Base-by-base conservation (phyloP, 352 stramenopile genomes). In the Peronosclerospora sorghi region DNA sequence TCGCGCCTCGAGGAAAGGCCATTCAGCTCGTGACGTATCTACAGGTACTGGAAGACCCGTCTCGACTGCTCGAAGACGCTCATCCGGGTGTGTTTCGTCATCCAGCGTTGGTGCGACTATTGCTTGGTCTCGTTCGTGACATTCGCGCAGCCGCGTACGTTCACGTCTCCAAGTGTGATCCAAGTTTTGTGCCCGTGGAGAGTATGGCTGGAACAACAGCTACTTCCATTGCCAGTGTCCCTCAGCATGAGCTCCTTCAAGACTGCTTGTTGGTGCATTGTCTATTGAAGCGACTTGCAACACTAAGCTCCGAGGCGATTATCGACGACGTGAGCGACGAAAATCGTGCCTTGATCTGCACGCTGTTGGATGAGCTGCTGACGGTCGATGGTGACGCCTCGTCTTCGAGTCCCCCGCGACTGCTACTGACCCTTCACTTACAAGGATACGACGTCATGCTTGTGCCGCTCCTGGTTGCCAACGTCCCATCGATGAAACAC, bases 251-350 rank as follows among this genome's bases (percentile, higher is more conserved):
- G 17, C 54, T 80, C 1, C 45, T 84, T 2, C 68, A 82, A 40
- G 72, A 82, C 40, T 84, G 68, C 26, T 46, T 84, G 23, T 44
- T 82, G 20, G 44, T 64, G 2, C 72, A 84, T 32, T 59, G 49
- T 5, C 53, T 84, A 44, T 41, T 84, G 0, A 60, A 51, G 28
- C 54, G 65, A 5, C 41, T 78, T 36, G 4, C 42, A 20, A n/a
- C 41, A 13, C 12, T 65, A 14, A 48, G 14, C 13, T 54, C 43
- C 8, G 46, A 56, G 24, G 23, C 43, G 21, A 40, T 17, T 9
- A 38, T 46, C 17, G 35, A 62, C 6, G 45, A 58, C 43, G 45
- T 55, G 5, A 39, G 14, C 0, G 45, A 66, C 38, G 60, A 56
- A 15, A 55, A 18, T 28, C 44, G 51, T n/a, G 13, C 35, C 0